Evolutionary conservation across 345 rosid genomes (phyloP), one percentile per base, ranked within the genome.

Genomic region (Salix dunnii): DNA sequence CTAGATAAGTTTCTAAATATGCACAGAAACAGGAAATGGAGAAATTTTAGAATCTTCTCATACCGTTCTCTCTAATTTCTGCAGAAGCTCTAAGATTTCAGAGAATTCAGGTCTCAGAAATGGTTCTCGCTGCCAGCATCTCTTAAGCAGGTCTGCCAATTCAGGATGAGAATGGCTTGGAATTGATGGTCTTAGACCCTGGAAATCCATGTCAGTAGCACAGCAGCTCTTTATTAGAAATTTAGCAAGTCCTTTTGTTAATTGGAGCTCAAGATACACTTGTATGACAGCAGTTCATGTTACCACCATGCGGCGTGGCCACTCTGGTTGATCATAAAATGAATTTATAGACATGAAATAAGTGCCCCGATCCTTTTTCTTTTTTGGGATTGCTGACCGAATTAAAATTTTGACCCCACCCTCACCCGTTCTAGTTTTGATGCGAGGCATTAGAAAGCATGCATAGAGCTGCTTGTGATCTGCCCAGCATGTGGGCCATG

Each of bases 71-170:
- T 83, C 80, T 13, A 89, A 70, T 16, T 76, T 83, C 67, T 78
- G 88, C 68, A 91, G 81, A 75, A 81, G 33, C 36, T 85, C 82
- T 60, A 79, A 49, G 67, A 88, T 85, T 84, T 89, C 94, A 36
- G 88, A 83, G 82, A 91, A 89, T 68, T 86, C 92, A 6, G 94
- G 92, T 80, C 94, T 87, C 80, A 79, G 66, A 43, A 76, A 85
- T 46, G 94, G 87, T 25, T 87, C 88, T 23, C 66, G 86, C 74
- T 88, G 86, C 94, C 94, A 91, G 86, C 94, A 89, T 79, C 84
- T 83, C 76, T 84, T 81, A 43, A 91, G 86, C 81, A 91, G 77
- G 73, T 83, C 88, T 67, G 67, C 86, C 53, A 91, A 42, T 55
- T 82, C 74, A 3, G 84, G 88, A 85, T 85, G 90, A 67, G 90